Evolutionary conservation across 495 filamentous ascomycete species (phyloP).

Genomic region (Tuber calosporum): DNA sequence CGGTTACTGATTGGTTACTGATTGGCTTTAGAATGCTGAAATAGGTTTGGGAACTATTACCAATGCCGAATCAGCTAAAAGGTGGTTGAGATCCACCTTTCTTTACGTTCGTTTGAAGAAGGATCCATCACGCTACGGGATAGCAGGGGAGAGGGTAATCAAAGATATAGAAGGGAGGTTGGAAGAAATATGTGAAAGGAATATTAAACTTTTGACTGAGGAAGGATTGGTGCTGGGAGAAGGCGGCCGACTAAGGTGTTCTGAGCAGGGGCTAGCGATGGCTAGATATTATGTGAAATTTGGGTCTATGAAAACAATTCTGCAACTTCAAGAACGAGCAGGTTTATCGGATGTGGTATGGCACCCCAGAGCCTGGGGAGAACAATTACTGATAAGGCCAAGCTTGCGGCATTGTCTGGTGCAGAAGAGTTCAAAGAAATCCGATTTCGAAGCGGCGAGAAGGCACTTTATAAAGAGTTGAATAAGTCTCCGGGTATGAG

Average conservation of each 20-base stretch:
- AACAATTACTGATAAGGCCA: conserved; percentile 10
- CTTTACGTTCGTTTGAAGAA: conserved; percentile 71
- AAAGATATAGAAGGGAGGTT: conserved; percentile 60
- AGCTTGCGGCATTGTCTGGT: conserved; percentile 62
- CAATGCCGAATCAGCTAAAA: conserved; percentile 61
- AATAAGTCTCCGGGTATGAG: conserved; percentile 67
- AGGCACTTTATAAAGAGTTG: conserved; percentile 68
- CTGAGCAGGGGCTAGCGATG: conserved; percentile 82
- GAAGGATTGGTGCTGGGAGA: conserved; percentile 50
- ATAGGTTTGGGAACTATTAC: conserved; percentile 76
- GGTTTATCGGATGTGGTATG: conserved; percentile 66
- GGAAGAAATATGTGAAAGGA: conserved; percentile 71
- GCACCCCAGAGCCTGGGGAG: neutral
- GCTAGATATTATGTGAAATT: conserved; percentile 88
- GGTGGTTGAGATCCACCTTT: conserved; percentile 83
- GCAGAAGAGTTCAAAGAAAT: conserved; percentile 73
- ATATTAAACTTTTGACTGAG: conserved; percentile 63
- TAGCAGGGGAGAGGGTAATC: conserved; percentile 50
- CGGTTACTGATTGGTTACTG: conserved; percentile 12
- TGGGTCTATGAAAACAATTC: conserved; percentile 72
- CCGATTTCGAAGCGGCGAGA: conserved; percentile 67
- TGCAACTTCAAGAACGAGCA: conserved; percentile 56
- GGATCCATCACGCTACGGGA: conserved; percentile 72
- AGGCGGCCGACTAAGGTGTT: conserved; percentile 53
- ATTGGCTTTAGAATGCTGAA: conserved; percentile 62